Evolutionary conservation across 768 basidiomycete genomes (phyloP).

Genomic region (Mycena belliarum): DNA sequence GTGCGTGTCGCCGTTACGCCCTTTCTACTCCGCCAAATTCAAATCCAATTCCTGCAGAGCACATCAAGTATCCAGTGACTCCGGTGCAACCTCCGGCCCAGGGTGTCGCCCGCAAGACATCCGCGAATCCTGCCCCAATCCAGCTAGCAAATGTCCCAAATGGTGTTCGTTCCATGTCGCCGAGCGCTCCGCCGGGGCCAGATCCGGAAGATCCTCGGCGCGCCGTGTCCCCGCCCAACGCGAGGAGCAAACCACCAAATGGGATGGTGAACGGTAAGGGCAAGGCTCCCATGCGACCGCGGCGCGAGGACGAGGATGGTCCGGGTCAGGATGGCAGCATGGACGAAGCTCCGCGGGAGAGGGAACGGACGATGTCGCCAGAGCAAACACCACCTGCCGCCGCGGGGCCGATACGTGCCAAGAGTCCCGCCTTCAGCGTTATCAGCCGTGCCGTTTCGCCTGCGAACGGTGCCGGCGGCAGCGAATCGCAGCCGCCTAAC

Average conservation of each 20-base stretch:
- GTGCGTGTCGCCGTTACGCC: slow-evolving; percentile 48
- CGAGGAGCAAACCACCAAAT: slow-evolving; percentile 46
- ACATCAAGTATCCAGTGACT: slow-evolving; percentile 85
- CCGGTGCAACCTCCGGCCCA: slow-evolving; percentile 26
- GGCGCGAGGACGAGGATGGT: slow-evolving; percentile 44
- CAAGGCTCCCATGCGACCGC: slow-evolving; percentile 53
- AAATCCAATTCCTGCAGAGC: slow-evolving; percentile 48
- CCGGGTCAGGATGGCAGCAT: slow-evolving; percentile 54
- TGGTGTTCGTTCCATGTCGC: slow-evolving; percentile 67
- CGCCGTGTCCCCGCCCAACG: slow-evolving; percentile 62
- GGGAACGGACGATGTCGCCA: slow-evolving; percentile 58
- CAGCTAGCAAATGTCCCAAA: slow-evolving; percentile 29
- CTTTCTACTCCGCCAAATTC: slow-evolving; percentile 24
- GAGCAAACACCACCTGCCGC: slow-evolving; percentile 35
- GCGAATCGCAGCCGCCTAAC: slow-evolving; percentile 45
- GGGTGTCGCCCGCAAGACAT: slow-evolving; percentile 49
- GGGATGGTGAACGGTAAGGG: slow-evolving; percentile 50
- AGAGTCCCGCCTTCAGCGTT: slow-evolving; percentile 54
- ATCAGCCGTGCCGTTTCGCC: slow-evolving; percentile 66
- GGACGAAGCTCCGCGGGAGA: slow-evolving; percentile 52
- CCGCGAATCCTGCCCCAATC: slow-evolving; percentile 40
- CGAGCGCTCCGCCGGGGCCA: slow-evolving; percentile 41
- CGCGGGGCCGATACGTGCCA: slow-evolving; percentile 42
- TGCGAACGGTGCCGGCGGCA: slow-evolving; percentile 31
- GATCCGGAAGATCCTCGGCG: slow-evolving; percentile 64